phyloP scores from a whole-genome alignment of 2,329 filamentous ascomycete species.

The Curvularia verruculosa region DNA sequence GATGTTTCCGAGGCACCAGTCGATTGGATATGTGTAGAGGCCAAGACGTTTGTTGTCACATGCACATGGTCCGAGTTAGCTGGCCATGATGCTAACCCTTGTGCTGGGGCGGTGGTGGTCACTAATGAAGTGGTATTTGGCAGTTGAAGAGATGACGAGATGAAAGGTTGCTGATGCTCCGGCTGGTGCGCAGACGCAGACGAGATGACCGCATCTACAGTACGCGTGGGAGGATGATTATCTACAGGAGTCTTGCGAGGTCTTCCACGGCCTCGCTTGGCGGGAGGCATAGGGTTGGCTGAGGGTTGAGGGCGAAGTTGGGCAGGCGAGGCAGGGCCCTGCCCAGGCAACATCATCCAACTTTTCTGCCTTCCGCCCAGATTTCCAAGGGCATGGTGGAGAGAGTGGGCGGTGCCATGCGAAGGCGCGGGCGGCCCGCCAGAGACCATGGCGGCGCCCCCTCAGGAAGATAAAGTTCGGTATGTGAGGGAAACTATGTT shows the following conservation, averaged over 20 bases:
- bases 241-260: conserved; percentile 16
- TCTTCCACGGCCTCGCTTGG: conserved; percentile 15
- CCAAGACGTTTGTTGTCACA: background rate
- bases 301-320: conserved; percentile 1
- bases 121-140: conserved; percentile 34
- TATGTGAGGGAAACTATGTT: background rate
- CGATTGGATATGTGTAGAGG: background rate
- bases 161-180: conserved; percentile 33
- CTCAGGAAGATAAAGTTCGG: background rate
- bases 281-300: conserved; percentile 6
- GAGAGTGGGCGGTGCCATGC: conserved; percentile 27
- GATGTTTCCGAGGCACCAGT: conserved; percentile 3
- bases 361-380: conserved; percentile 39
- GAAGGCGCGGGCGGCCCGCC: conserved; percentile 8
- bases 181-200: conserved; percentile 6
- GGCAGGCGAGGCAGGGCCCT: background rate
- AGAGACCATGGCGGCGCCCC: conserved; percentile 18
- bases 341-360: conserved; percentile 35
- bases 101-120: background rate
- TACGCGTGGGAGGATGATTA: background rate
- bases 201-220: background rate
- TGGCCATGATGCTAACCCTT: background rate
- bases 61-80: background rate
- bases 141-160: conserved; percentile 45
- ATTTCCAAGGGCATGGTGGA: conserved; percentile 39